These are phyloP conservation scores for Hyaloperonospora arabidopsidis DNA, from an alignment of 352 stramenopile species.

Conservation along the genomic window DNA sequence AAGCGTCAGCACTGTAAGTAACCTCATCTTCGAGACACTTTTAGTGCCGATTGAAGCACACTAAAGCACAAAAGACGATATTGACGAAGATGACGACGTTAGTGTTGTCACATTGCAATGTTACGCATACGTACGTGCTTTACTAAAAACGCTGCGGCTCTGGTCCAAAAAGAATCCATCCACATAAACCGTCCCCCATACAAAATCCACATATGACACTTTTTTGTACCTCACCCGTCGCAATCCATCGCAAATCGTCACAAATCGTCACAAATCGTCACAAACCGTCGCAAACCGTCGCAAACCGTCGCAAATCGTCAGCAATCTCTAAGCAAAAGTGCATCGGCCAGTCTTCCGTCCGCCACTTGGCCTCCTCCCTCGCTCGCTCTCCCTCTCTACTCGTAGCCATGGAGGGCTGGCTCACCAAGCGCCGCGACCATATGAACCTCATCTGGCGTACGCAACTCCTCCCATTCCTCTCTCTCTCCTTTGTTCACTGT, in stretches of 20 bases:
- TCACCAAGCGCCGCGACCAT: conserved; percentile 84
- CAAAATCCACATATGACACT: no score
- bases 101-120: no score
- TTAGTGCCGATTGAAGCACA: no score
- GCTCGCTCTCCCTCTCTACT: conserved; percentile 7
- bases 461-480: conserved; percentile 7
- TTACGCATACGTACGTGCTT: no score
- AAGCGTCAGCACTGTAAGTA: no score
- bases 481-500: neutral
- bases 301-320: conserved; percentile 21
- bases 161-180: no score
- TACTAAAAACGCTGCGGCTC: no score
- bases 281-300: conserved; percentile 15
- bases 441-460: conserved; percentile 89
- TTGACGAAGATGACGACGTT: no score
- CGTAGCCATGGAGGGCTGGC: conserved; percentile 74
- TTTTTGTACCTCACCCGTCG: neutral
- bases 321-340: no score
- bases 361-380: conserved; percentile 1
- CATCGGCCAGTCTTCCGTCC: neutral
- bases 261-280: conserved; percentile 12
- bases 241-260: conserved; percentile 9
- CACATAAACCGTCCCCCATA: no score
- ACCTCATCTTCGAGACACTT: no score
- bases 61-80: no score